Base-by-base conservation (phyloP, 2,329 filamentous ascomycete genomes). In the Apiospora rasikravindrae region DNA sequence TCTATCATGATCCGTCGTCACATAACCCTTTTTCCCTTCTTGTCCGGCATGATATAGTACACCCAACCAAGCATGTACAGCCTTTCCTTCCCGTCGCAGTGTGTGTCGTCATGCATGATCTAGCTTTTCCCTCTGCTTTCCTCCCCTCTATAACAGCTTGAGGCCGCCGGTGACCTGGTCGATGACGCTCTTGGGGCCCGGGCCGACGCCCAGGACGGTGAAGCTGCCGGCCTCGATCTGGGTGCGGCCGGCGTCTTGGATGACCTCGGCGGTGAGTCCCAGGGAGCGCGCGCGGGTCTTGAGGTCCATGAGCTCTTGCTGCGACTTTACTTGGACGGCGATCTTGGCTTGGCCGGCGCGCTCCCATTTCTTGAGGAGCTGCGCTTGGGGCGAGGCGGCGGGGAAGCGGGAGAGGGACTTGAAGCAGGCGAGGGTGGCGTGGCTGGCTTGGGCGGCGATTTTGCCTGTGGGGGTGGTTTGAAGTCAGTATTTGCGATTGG, bases 401-500 rank as follows among this genome's bases (percentile, higher is more conserved):
- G 87, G 84, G 70, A 84, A 83, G 64, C 86, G 83, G 71, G 90
- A 84, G 75, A 97, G 90, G 73, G 91, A 86, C 85, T 98, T 98
- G 90, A 98, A 99, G 89, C 96, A 98, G 71, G 96, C 95, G 71
- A 99, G 91, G 3, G 96, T 98, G n/a, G 96, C 96, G 83, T 98
- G 96, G 69, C 92, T 93, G 84, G 93, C 96, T 84, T 98, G 96
- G 10, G 96, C 96, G 72, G 94, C 96, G 78, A 98, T 98, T 88
- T 99, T 99, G 78, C 96, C 96, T 98, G 24, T 98, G 24, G 40
- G 70, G 37, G n/a, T 7, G 57, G 26, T 22, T 47, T 29, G 64
- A 76, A 72, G 73, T 68, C 51, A 40, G 16, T 49, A 45, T 67
- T 45, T 44, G 40, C 13, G 22, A 45, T 44, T 26, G n/a, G 40